Evolutionary conservation across 345 rosid species (phyloP).

Genomic region (Camelina hispida): DNA sequence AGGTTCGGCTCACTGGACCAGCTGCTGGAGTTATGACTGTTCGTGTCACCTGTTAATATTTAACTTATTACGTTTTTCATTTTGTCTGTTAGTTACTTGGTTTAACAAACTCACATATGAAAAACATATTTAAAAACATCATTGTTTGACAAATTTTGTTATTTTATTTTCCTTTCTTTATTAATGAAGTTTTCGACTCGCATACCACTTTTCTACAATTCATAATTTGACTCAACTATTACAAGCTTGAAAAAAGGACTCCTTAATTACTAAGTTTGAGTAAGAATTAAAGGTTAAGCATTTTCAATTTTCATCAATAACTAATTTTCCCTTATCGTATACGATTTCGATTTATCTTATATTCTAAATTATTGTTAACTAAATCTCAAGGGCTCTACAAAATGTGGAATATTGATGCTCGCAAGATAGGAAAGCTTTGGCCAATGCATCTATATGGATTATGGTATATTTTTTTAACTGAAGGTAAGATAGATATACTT

Average conservation of each 20-base stretch:
- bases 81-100: no score
- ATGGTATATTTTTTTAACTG: no score
- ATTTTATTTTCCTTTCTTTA: no score
- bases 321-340: background rate
- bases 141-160: no score
- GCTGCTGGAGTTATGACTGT: slow-evolving; percentile 94
- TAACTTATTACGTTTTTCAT: no score
- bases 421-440: background rate
- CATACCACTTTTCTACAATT: background rate
- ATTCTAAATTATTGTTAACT: background rate
- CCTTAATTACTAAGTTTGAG: no score
- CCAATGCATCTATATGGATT: background rate
- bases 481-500: background rate
- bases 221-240: no score
- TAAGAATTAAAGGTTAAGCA: background rate
- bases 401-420: background rate
- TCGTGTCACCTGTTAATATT: slow-evolving; percentile 42
- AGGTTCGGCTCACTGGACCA: slow-evolving; percentile 80
- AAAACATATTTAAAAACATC: no score
- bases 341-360: background rate
- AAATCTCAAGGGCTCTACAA: background rate
- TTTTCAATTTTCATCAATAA: background rate
- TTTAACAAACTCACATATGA: no score
- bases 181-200: background rate
- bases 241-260: background rate